Evolutionary conservation across 192 early-diverging fungal species (phyloP).

Genomic region (Podila epicladia): DNA sequence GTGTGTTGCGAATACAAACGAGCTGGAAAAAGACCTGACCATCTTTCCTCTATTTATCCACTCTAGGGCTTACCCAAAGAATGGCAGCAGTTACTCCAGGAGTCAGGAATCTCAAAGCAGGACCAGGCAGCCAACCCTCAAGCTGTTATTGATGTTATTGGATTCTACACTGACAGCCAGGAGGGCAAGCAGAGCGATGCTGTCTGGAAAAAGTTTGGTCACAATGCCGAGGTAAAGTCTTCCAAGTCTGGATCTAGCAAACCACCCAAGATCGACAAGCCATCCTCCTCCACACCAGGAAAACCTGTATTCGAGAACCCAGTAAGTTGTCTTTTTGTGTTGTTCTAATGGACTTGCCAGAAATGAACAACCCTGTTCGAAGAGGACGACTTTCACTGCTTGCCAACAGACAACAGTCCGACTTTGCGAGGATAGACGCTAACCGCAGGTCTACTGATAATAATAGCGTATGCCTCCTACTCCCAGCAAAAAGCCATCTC

Average conservation of each 20-base stretch:
- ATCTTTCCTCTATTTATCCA: not conserved
- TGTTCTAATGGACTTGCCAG: not conserved
- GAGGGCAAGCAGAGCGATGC: constrained; percentile 49
- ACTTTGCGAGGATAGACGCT: no score
- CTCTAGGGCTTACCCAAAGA: constrained; percentile 90
- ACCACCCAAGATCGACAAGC: constrained; percentile 14
- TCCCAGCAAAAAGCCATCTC: constrained; percentile 28
- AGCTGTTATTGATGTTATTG: constrained; percentile 85
- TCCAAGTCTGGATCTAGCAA: constrained; percentile 2
- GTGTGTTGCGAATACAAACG: constrained; percentile 8
- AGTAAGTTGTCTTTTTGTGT: constrained; percentile 10
- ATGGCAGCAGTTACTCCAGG: constrained; percentile 91
- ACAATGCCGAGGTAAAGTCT: constrained; percentile 5
- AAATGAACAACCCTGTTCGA: no score
- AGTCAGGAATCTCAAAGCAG: constrained; percentile 94
- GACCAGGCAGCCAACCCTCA: constrained; percentile 95
- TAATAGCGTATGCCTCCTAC: constrained; percentile 34
- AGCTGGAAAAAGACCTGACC: not conserved
- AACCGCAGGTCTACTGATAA: not conserved
- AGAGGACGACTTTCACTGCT: no score
- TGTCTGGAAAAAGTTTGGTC: constrained; percentile 62
- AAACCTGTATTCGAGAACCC: constrained; percentile 28
- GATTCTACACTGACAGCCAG: constrained; percentile 79
- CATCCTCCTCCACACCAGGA: constrained; percentile 13
- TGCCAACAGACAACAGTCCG: no score